Percentiles rank a stretch among this genome's conserved stretches.
Evolutionary conservation across 228 moss, liverwort and hornwort species (phyloP).

Genomic region (Sphagnum magellanicum): DNA sequence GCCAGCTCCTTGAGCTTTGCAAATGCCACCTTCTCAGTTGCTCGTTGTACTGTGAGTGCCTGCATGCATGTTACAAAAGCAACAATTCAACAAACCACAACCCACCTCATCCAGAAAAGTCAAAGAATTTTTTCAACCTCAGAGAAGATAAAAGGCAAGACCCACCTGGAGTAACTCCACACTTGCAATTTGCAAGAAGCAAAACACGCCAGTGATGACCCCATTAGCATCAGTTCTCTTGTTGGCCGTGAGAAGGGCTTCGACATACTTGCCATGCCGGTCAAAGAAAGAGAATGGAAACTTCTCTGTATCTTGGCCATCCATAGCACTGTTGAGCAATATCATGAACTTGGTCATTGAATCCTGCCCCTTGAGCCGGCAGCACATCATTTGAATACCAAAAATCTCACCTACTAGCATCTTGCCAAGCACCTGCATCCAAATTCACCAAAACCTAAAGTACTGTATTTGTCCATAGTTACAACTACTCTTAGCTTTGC

Average conservation of each 20-base stretch:
- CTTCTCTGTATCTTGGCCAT: slow-evolving; percentile 91
- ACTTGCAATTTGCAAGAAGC: slow-evolving; percentile 92
- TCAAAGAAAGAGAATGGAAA: slow-evolving; percentile 91
- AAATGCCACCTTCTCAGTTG: slow-evolving; percentile 69
- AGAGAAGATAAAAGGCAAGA: background rate
- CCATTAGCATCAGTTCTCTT: slow-evolving; percentile 83
- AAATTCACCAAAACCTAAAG: no score
- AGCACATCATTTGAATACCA: slow-evolving; percentile 87
- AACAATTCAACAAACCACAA: no score
- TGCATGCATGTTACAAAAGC: slow-evolving; percentile 3
- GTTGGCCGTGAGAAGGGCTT: slow-evolving; percentile 85
- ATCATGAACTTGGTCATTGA: slow-evolving; percentile 97
- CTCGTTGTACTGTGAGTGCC: slow-evolving; percentile 87
- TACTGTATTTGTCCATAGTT: no score
- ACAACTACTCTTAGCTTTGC: no score
- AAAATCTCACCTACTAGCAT: slow-evolving; percentile 88
- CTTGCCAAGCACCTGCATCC: slow-evolving; percentile 59
- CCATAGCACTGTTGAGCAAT: slow-evolving; percentile 85
- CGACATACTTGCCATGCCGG: slow-evolving; percentile 74
- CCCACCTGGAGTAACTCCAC: slow-evolving; percentile 66
- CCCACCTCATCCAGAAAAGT: no score
- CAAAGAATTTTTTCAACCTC: no score
- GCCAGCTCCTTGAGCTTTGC: slow-evolving; percentile 54
- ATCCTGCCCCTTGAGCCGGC: slow-evolving; percentile 91
- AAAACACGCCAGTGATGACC: slow-evolving; percentile 82